Evolutionary conservation across 1,284 basidiomycete species (phyloP).

Genomic region (Irpex rosettiformis): DNA sequence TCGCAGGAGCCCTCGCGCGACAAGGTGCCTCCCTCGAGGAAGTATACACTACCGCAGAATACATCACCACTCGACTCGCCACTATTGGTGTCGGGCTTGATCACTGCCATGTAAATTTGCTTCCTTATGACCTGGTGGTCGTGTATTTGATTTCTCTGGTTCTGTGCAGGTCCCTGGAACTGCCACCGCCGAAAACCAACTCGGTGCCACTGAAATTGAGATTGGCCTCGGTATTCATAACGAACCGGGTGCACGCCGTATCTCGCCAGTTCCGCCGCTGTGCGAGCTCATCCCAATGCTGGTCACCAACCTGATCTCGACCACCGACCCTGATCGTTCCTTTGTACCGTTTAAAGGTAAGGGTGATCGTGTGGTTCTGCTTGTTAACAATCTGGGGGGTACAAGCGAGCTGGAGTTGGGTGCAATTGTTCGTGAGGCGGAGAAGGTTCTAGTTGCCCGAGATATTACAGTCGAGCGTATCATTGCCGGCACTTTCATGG

Average conservation of each 20-base stretch:
- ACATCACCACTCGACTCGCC: slow-evolving; percentile 62
- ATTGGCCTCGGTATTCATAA: slow-evolving; percentile 94
- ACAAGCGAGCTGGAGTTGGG: slow-evolving; percentile 84
- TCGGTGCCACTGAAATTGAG: slow-evolving; percentile 71
- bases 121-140: slow-evolving; percentile 4
- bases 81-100: slow-evolving; percentile 92
- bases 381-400: slow-evolving; percentile 84
- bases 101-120: slow-evolving; percentile 74
- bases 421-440: slow-evolving; percentile 64
- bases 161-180: slow-evolving; percentile 74
- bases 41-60: slow-evolving; percentile 69
- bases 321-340: slow-evolving; percentile 77
- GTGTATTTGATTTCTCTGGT: neutral
- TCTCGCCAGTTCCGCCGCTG: slow-evolving; percentile 71
- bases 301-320: slow-evolving; percentile 70
- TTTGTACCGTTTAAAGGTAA: slow-evolving; percentile 77
- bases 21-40: slow-evolving; percentile 70
- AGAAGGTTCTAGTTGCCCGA: slow-evolving; percentile 49
- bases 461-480: slow-evolving; percentile 62
- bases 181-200: slow-evolving; percentile 52
- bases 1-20: slow-evolving; percentile 81
- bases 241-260: slow-evolving; percentile 74
- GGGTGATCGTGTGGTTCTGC: slow-evolving; percentile 54
- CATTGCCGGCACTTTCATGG: slow-evolving; percentile 83
- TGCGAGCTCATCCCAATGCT: slow-evolving; percentile 70